A percentile compares a stretch with the other conserved stretches of the same genome.
phyloP scores from a whole-genome alignment of 2,329 filamentous ascomycete species.

The Ilyonectria destructans region DNA sequence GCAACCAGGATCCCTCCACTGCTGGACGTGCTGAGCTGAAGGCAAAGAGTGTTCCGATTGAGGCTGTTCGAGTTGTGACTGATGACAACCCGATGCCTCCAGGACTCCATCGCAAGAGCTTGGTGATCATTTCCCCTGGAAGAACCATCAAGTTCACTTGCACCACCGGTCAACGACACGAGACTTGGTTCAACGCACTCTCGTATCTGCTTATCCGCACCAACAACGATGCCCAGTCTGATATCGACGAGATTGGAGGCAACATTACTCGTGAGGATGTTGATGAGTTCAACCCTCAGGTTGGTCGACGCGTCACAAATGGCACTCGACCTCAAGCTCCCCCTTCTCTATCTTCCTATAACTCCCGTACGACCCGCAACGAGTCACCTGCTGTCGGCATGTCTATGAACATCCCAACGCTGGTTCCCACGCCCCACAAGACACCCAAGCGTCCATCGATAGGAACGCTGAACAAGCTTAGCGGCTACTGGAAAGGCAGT shows the following conservation, averaged over 20 bases:
- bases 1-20: slow-evolving; percentile 86
- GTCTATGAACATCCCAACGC: slow-evolving; percentile 69
- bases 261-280: slow-evolving; percentile 75
- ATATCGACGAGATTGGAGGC: slow-evolving; percentile 72
- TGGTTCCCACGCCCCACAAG: slow-evolving; percentile 64
- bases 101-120: slow-evolving; percentile 93
- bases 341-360: slow-evolving; percentile 84
- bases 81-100: slow-evolving; percentile 97
- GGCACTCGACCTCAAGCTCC: slow-evolving; percentile 68
- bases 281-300: slow-evolving; percentile 86
- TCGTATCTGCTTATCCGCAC: slow-evolving; percentile 92
- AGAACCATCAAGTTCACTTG: slow-evolving; percentile 95
- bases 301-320: slow-evolving; percentile 54
- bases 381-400: slow-evolving; percentile 71
- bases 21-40: slow-evolving; percentile 83
- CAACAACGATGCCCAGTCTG: slow-evolving; percentile 74
- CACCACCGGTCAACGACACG: slow-evolving; percentile 92
- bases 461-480: slow-evolving; percentile 72
- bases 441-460: slow-evolving; percentile 55
- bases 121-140: slow-evolving; percentile 91
- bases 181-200: slow-evolving; percentile 98
- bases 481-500: slow-evolving; percentile 72
- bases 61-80: slow-evolving; percentile 90
- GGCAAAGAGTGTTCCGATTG: slow-evolving; percentile 93
- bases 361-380: slow-evolving; percentile 80